Conservation (phyloP, 2,329 filamentous ascomycete genomes). For the Pseudocercospora cruenta region DNA sequence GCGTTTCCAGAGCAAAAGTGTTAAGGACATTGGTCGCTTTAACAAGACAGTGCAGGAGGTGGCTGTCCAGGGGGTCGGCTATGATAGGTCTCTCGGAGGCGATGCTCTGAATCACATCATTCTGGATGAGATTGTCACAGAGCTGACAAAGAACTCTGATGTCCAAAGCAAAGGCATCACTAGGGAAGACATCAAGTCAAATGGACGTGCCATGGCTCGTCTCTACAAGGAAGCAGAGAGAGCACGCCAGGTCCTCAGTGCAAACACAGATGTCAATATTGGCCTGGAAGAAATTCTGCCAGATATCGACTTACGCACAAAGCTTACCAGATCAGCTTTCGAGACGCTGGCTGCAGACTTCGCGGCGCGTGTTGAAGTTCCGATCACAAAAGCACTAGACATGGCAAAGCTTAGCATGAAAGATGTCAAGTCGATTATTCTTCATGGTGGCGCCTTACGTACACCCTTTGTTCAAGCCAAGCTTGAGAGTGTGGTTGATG, state of each 20-base stretch:
- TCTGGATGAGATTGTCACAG: slow-evolving; percentile 81
- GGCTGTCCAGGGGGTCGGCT: slow-evolving; percentile 82
- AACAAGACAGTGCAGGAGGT: slow-evolving; percentile 98
- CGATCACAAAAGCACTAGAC: slow-evolving; percentile 74
- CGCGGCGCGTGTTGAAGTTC: slow-evolving; percentile 67
- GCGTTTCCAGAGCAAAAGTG: slow-evolving; percentile 81
- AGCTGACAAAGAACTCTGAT: slow-evolving; percentile 69
- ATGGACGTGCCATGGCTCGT: slow-evolving; percentile 85
- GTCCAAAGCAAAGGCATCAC: slow-evolving; percentile 68
- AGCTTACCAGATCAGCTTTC: slow-evolving; percentile 77
- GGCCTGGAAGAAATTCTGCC: slow-evolving; percentile 90
- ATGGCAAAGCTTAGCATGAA: slow-evolving; percentile 71
- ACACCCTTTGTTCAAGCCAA: slow-evolving; percentile 93
- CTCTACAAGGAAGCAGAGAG: slow-evolving; percentile 92
- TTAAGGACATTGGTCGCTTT: slow-evolving; percentile 89
- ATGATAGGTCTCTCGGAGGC: slow-evolving; percentile 87
- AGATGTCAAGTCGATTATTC: slow-evolving; percentile 86
- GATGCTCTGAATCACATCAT: slow-evolving; percentile 87
- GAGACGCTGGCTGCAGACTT: slow-evolving; percentile 75
- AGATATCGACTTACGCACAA: slow-evolving; percentile 91
- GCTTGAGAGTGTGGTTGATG: slow-evolving; percentile 75
- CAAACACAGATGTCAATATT: slow-evolving; percentile 78
- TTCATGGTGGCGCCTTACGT: slow-evolving; percentile 86
- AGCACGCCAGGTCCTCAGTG: slow-evolving; percentile 85
- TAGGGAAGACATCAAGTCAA: slow-evolving; percentile 65